Evolutionary conservation across 192 early-diverging fungal species (phyloP).

Genomic region (Chytriomyces confervae): DNA sequence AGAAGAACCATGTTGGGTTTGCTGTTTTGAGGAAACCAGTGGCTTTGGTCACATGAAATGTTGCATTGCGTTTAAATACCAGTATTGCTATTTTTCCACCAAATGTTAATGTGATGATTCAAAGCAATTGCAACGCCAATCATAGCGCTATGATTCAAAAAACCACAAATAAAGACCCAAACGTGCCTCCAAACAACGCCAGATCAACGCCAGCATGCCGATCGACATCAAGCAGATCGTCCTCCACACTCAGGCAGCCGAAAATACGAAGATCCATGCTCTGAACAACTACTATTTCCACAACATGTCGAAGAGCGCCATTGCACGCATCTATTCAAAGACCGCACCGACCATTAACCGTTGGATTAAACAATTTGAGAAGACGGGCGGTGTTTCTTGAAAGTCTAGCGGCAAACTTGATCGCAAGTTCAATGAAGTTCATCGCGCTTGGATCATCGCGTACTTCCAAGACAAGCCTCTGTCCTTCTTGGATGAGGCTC

Average conservation of each 20-base stretch:
- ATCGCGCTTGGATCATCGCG: neutral
- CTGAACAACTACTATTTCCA: neutral
- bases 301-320: neutral
- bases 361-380: neutral
- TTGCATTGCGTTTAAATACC: no score
- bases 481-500: neutral
- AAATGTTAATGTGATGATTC: neutral
- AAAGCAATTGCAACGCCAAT: neutral
- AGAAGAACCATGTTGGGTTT: slow-evolving; percentile 1
- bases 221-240: neutral
- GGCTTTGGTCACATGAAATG: slow-evolving; percentile 3
- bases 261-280: neutral
- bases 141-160: neutral
- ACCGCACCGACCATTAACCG: neutral
- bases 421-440: neutral
- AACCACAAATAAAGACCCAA: neutral
- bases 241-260: neutral
- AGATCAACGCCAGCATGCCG: neutral
- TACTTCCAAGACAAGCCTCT: neutral
- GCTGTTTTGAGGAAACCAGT: neutral
- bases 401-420: neutral
- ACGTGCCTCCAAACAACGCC: neutral
- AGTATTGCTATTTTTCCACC: neutral
- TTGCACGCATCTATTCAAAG: neutral
- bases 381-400: neutral